Percentiles rank a stretch among this genome's conserved stretches.
These are phyloP conservation scores for Xylaria digitata DNA, from an alignment of 2,329 filamentous ascomycete genomes.

Conservation along the genomic window DNA sequence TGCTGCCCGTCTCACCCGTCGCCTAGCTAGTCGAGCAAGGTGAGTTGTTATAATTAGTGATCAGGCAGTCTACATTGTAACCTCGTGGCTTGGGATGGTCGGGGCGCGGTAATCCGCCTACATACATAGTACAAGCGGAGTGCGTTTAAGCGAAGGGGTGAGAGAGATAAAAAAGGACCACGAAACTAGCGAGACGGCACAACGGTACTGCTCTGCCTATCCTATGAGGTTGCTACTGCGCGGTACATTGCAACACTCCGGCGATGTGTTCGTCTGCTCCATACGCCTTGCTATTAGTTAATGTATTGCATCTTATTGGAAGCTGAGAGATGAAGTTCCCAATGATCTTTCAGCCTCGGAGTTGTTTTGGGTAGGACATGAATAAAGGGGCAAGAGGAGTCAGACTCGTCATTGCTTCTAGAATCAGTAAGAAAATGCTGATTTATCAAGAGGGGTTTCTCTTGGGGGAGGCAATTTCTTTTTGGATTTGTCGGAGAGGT, in stretches of 20 bases:
- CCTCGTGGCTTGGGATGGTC: constrained; percentile 27
- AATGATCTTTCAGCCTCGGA: constrained; percentile 12
- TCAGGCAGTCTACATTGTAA: constrained; percentile 22
- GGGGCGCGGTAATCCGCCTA: not conserved
- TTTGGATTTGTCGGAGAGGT: constrained; percentile 1
- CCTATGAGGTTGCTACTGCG: constrained; percentile 5
- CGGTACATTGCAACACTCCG: constrained; percentile 24
- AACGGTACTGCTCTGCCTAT: constrained; percentile 21
- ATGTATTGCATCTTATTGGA: constrained; percentile 19
- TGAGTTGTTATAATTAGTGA: constrained; percentile 24
- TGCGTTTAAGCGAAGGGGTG: constrained; percentile 25
- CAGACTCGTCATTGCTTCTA: constrained; percentile 22
- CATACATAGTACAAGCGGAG: not conserved
- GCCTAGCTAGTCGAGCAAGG: constrained; percentile 15
- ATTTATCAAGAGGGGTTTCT: constrained; percentile 11
- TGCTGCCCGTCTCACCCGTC: constrained; percentile 9
- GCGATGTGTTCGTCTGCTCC: constrained; percentile 17
- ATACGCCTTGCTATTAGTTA: constrained; percentile 13
- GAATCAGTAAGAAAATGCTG: constrained; percentile 12
- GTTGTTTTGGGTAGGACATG: constrained; percentile 14
- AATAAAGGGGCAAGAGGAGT: constrained; percentile 10
- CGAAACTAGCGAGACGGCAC: constrained; percentile 19
- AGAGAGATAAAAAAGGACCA: constrained; percentile 12
- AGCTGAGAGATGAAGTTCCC: constrained; percentile 19
- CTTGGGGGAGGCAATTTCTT: constrained; percentile 2